Percentiles rank a stretch among this genome's conserved stretches.
Evolutionary conservation across 2,329 filamentous ascomycete genomes (phyloP).

Genomic region (Chaetomium globosum): DNA sequence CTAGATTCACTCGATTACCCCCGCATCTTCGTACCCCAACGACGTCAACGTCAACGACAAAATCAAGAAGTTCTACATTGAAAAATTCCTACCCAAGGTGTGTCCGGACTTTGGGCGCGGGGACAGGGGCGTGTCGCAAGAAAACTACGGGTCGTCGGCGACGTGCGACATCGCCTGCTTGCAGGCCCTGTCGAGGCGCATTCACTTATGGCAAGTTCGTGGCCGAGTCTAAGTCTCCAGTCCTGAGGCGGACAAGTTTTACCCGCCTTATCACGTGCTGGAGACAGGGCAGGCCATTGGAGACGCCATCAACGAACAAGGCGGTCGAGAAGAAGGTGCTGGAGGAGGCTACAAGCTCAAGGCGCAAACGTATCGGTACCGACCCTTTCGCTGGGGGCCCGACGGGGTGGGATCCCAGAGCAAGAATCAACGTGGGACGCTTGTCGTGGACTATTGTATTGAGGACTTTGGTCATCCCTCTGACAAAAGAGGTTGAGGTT

Average conservation of each 20-base stretch:
- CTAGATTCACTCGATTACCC: conserved; percentile 89
- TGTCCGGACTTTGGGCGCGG: conserved; percentile 74
- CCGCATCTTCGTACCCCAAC: conserved; percentile 81
- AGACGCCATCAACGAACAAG: conserved; percentile 86
- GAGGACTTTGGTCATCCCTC: conserved; percentile 89
- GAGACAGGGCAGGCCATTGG: conserved; percentile 80
- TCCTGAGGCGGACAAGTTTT: conserved; percentile 82
- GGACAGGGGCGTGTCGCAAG: conserved; percentile 81
- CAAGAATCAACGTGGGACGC: conserved; percentile 93
- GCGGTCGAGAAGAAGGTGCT: conserved; percentile 90
- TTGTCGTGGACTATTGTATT: conserved; percentile 83
- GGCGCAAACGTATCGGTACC: conserved; percentile 87
- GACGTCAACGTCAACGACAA: conserved; percentile 85
- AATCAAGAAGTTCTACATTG: conserved; percentile 83
- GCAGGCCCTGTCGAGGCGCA: conserved; percentile 84
- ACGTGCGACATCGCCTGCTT: conserved; percentile 88
- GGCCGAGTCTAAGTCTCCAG: conserved; percentile 90
- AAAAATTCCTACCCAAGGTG: conserved; percentile 78
- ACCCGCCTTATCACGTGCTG: conserved; percentile 78
- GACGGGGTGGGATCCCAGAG: conserved; percentile 57
- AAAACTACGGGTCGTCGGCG: conserved; percentile 93
- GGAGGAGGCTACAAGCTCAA: conserved; percentile 80
- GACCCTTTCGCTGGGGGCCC: conserved; percentile 69
- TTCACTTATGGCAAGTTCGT: conserved; percentile 99
- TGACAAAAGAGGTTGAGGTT: conserved; percentile 98